Evolutionary conservation across 139 green algal species (phyloP).

Genomic region (Volvox africanus): DNA sequence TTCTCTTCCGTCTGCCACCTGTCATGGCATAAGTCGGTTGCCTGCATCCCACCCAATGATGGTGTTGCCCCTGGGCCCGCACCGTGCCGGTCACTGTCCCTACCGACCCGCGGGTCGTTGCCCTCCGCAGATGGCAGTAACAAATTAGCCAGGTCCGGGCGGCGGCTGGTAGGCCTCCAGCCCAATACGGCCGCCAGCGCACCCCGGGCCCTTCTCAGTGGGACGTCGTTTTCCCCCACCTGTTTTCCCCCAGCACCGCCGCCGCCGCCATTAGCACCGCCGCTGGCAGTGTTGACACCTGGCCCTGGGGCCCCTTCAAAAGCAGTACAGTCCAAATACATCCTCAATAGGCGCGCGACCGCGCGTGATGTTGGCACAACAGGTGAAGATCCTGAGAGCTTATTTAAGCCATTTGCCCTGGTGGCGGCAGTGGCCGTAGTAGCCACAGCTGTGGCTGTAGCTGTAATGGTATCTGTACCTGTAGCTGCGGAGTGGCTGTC

Average conservation of each 20-base stretch:
- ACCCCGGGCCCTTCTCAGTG: neutral
- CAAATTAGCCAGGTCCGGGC: neutral
- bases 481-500: neutral
- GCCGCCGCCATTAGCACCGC: neutral
- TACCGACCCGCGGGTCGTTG: neutral
- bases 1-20: neutral
- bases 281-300: neutral
- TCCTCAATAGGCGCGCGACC: neutral
- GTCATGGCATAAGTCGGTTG: neutral
- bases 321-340: slow-evolving; percentile 12
- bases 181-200: slow-evolving; percentile 10
- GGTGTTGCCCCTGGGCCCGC: neutral
- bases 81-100: too few relatives aligned
- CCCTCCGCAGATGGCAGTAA: neutral
- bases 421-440: too few relatives aligned
- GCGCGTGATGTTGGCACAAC: too few relatives aligned
- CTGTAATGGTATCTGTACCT: neutral
- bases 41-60: neutral
- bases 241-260: neutral
- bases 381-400: too few relatives aligned
- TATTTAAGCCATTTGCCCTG: too few relatives aligned
- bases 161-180: neutral
- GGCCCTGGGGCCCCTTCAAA: too few relatives aligned
- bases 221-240: neutral
- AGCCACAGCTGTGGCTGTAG: too few relatives aligned